These are phyloP conservation scores for Yamadazyma ubonensis DNA, from an alignment of 805 yeast genomes.

Conservation along the genomic window DNA sequence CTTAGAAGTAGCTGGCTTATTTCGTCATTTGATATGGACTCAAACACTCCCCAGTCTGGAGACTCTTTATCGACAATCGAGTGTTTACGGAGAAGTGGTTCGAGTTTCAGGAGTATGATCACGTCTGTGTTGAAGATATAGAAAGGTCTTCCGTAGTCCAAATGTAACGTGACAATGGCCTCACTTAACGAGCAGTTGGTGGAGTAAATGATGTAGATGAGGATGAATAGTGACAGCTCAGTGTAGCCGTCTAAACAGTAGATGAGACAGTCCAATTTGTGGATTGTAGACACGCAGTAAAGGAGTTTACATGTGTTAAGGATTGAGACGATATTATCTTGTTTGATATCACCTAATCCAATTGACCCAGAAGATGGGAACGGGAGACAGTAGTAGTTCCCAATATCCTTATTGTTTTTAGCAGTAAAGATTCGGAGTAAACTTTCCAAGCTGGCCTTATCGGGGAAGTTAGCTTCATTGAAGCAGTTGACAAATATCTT, in stretches of 20 bases:
- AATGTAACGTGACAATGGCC: conserved; percentile 65
- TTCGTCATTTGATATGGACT: conserved; percentile 28
- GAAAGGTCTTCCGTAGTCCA: conserved; percentile 69
- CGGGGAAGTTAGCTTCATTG: conserved; percentile 58
- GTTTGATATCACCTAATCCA: conserved; percentile 67
- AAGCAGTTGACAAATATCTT: conserved; percentile 56
- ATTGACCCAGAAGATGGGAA: conserved; percentile 87
- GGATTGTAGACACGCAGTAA: conserved; percentile 36
- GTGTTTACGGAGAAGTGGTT: conserved; percentile 54
- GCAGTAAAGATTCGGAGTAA: conserved; percentile 19
- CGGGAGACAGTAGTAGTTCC: conserved; percentile 36
- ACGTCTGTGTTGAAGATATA: conserved; percentile 81
- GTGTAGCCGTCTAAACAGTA: conserved; percentile 92
- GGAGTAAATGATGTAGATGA: conserved; percentile 71
- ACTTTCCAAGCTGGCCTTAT: conserved; percentile 34
- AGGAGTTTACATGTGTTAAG: conserved; percentile 70
- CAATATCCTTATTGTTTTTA: conserved; percentile 18
- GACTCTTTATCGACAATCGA: conserved; percentile 46
- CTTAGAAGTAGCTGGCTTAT: conserved; percentile 35
- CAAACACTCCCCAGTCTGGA: conserved; percentile 32
- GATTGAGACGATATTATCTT: conserved; percentile 60
- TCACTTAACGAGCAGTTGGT: conserved; percentile 60
- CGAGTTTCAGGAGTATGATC: conserved; percentile 60
- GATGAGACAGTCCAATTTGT: conserved; percentile 49
- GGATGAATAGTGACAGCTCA: conserved; percentile 74